These are phyloP conservation scores for Trypanosomatidae sp. DNA, from an alignment of 208 protist species.

Conservation along the genomic window DNA sequence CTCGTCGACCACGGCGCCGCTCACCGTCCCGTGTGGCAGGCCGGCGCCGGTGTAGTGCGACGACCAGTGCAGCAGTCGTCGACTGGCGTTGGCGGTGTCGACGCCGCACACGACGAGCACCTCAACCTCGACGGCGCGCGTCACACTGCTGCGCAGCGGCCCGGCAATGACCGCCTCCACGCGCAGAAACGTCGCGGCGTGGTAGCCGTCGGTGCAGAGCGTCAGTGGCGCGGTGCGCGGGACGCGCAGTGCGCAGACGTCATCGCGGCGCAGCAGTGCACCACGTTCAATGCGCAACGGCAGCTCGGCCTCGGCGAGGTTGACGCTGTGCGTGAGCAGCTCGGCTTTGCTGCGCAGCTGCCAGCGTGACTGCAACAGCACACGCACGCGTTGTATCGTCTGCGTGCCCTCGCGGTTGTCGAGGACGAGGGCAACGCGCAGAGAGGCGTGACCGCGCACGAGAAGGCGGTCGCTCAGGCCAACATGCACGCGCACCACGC, in stretches of 20 bases:
- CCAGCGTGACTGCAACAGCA: slow-evolving; percentile 25
- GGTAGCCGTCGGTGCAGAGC: slow-evolving; percentile 27
- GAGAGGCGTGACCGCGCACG: neutral
- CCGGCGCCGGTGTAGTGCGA: slow-evolving; percentile 20
- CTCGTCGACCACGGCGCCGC: slow-evolving; percentile 10
- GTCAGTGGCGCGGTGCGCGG: slow-evolving; percentile 30
- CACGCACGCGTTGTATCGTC: slow-evolving; percentile 27
- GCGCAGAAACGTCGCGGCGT: slow-evolving; percentile 30
- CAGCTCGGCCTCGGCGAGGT: slow-evolving; percentile 5
- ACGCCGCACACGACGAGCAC: slow-evolving; percentile 39
- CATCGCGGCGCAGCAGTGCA: too few relatives aligned
- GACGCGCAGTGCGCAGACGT: slow-evolving; percentile 16
- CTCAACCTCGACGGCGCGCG: slow-evolving; percentile 34
- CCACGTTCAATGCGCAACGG: slow-evolving; percentile 17
- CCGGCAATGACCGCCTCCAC: slow-evolving; percentile 21
- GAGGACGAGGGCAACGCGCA: slow-evolving; percentile 14
- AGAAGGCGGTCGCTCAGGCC: slow-evolving; percentile 8
- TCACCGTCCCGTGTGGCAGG: slow-evolving; percentile 7
- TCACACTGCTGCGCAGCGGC: slow-evolving; percentile 20
- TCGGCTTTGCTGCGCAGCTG: slow-evolving; percentile 22
- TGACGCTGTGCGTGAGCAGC: slow-evolving; percentile 8
- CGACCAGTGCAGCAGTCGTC: slow-evolving; percentile 31
- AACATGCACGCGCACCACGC: slow-evolving; percentile 6
- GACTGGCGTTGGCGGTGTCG: slow-evolving; percentile 15
- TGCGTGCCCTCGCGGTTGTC: slow-evolving; percentile 40